Base-by-base conservation (phyloP, 1,284 basidiomycete genomes). In the Melampsora larici-populina region DNA sequence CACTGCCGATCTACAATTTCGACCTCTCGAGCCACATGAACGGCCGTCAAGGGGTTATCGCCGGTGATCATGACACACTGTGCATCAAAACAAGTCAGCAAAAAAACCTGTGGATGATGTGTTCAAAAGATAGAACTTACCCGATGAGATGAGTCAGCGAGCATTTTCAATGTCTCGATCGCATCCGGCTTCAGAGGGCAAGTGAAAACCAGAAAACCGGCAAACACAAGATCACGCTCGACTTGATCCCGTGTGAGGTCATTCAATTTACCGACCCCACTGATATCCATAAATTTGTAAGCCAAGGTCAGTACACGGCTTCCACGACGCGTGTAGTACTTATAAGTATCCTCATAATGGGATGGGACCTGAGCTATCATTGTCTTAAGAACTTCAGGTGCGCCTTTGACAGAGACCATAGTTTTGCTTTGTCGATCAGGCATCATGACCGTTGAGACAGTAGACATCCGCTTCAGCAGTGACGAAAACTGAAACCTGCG, bases 51-150 rank as follows among this genome's bases (percentile, higher is more conserved):
- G 18, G 94, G 95, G 84, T 97, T 97, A 84, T 97, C 94, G 63
- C 94, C 94, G 65, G 94, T 97, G 80, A 97, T 97, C 94, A 97
- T 97, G 79, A 97, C 88, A 83, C 95, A 97, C 92, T 92, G 68
- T 3, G 69, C 8, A 29, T 15, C 26, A 43, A 78, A 17, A 21
- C 79, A 75, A 46, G 5, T 26, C n/a, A n/a, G 21, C n/a, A 11
- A 15, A 62, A 13, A 33, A 51, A 40, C 17, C 33, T 13, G 63
- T 64, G 33, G 13, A 36, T 43, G 33, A 15, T 31, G n/a, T 29
- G 6, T 11, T 40, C 58, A 64, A 36, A 68, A 48, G 51, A 51
- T 15, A 33, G 26, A 43, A 77, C 91, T 76, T 85, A 94, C 93
- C 62, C 95, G 88, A 85, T 97, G 95, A 1, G 93, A 96, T 9